A percentile compares a stretch with the other conserved stretches of the same genome.
phyloP scores from a whole-genome alignment of 2,329 filamentous ascomycete species.

The Podosphaera fusca region DNA sequence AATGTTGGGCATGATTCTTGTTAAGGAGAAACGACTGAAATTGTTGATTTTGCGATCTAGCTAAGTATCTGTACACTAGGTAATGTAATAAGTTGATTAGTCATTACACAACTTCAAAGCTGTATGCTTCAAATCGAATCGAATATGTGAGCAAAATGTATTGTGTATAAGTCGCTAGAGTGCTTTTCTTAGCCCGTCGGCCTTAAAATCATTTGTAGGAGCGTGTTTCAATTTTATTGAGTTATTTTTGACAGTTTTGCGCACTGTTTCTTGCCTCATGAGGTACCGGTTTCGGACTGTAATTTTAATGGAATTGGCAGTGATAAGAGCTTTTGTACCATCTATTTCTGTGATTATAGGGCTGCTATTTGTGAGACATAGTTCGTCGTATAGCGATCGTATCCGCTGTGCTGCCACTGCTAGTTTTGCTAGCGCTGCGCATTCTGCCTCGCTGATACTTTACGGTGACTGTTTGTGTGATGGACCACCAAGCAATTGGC shows the following conservation, averaged over 20 bases:
- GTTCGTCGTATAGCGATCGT: not conserved
- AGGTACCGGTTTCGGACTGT: not conserved
- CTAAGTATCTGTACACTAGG: not conserved
- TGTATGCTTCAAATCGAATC: not conserved
- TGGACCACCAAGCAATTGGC: not conserved
- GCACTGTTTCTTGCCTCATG: not conserved
- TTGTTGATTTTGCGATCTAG: not conserved
- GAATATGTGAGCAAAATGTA: not conserved
- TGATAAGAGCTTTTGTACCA: not conserved
- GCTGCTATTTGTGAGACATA: not conserved
- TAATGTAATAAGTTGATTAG: not conserved
- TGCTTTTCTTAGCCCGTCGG: not conserved
- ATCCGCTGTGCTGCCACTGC: too few species aligned
- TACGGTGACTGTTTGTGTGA: not conserved
- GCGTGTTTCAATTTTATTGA: too few species aligned
- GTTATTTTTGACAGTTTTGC: not conserved
- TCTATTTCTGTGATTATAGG: not conserved
- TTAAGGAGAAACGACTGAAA: not conserved
- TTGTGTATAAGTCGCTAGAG: not conserved
- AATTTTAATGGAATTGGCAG: not conserved
- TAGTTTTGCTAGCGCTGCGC: not conserved
- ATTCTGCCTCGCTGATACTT: not conserved
- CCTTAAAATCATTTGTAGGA: too few species aligned
- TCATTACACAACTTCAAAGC: not conserved
- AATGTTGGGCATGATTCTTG: not conserved